Evolutionary conservation across 495 filamentous ascomycete genomes (phyloP).

Genomic region (Aspergillus campestris): DNA sequence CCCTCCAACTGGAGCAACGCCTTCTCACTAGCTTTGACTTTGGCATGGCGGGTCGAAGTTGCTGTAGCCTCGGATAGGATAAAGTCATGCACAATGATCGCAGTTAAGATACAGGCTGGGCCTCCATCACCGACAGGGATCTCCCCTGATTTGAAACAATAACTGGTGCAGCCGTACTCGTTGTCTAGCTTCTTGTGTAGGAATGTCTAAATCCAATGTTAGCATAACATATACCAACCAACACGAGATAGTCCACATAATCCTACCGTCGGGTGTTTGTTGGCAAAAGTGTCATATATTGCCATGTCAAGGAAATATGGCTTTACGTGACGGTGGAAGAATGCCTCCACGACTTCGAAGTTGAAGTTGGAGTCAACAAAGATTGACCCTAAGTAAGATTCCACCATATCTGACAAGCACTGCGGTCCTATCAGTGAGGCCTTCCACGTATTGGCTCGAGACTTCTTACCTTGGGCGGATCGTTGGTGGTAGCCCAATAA

Average conservation of each 20-base stretch:
- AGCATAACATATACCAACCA: conserved; percentile 23
- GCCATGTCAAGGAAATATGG: conserved; percentile 83
- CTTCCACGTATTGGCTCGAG: background rate
- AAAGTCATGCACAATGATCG: conserved; percentile 66
- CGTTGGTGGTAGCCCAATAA: conserved; percentile 65
- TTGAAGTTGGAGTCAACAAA: conserved; percentile 88
- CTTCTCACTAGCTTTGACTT: conserved; percentile 60
- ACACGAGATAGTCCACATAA: conserved; percentile 5
- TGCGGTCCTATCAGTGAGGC: conserved; percentile 16
- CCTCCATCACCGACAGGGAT: conserved; percentile 36
- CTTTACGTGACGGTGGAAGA: conserved; percentile 64
- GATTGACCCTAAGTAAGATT: conserved; percentile 81
- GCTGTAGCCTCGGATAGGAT: conserved; percentile 55
- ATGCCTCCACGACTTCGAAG: conserved; percentile 60
- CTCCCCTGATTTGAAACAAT: conserved; percentile 45
- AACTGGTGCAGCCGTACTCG: conserved; percentile 46
- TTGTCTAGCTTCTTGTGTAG: conserved; percentile 43
- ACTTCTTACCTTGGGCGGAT: conserved; percentile 60
- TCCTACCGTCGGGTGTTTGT: conserved; percentile 67
- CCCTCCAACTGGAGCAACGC: conserved; percentile 52
- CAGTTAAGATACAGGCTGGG: conserved; percentile 51
- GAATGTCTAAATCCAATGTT: conserved; percentile 33
- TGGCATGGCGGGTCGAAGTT: conserved; percentile 60
- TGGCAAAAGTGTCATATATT: conserved; percentile 82
- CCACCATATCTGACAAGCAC: conserved; percentile 79